Evolutionary conservation across 148 eudicot genomes (phyloP).

Genomic region (Amaranthus cruentus): DNA sequence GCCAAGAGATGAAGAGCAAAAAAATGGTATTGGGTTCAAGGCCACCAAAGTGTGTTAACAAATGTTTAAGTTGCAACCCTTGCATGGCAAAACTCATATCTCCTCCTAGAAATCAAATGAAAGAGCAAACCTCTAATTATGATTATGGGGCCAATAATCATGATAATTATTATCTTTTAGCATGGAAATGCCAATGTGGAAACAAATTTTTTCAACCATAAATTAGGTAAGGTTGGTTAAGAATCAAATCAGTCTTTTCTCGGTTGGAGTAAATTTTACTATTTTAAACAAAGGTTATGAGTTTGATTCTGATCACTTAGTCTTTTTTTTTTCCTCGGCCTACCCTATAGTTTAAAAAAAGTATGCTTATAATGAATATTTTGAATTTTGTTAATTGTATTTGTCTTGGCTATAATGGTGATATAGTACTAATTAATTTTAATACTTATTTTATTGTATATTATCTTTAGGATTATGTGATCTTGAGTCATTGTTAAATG

Average conservation of each 20-base stretch:
- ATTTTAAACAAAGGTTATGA: too few relatives aligned
- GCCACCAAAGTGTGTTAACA: constrained; percentile 35
- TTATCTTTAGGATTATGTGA: too few relatives aligned
- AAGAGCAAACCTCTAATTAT: background rate
- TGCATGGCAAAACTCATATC: constrained; percentile 26
- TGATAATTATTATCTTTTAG: constrained; percentile 31
- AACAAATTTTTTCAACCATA: constrained; percentile 30
- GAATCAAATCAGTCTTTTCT: background rate
- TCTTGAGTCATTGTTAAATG: too few relatives aligned
- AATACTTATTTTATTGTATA: too few relatives aligned
- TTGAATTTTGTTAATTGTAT: too few relatives aligned
- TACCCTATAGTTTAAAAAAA: too few relatives aligned
- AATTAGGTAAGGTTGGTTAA: background rate
- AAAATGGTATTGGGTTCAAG: constrained; percentile 31
- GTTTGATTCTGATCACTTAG: too few relatives aligned
- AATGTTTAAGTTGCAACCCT: constrained; percentile 34
- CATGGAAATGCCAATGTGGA: constrained; percentile 45
- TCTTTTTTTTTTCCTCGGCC: too few relatives aligned
- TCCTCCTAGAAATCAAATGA: constrained; percentile 10
- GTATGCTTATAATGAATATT: too few relatives aligned
- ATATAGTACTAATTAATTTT: too few relatives aligned
- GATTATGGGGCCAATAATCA: constrained; percentile 19
- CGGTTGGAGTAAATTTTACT: background rate
- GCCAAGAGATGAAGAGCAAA: background rate
- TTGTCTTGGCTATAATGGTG: too few relatives aligned